These are phyloP conservation scores for Hirsutella minnesotensis DNA, from an alignment of 2,329 filamentous ascomycete species.

Conservation along the genomic window DNA sequence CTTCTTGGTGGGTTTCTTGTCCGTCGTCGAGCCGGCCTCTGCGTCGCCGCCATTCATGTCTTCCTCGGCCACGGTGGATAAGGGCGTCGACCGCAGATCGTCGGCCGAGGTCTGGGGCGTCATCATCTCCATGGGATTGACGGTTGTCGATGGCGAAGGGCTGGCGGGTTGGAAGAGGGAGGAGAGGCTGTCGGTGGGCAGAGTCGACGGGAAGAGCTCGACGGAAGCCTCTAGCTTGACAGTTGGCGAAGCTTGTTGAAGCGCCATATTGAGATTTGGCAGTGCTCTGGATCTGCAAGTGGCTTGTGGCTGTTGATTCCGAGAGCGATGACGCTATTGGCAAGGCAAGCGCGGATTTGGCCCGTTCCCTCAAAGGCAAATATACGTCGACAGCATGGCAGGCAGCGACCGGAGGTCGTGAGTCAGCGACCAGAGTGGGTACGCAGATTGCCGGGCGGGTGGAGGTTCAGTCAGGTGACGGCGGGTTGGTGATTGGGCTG, in stretches of 20 bases:
- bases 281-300: background rate
- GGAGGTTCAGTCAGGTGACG: background rate
- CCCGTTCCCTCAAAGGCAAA: constrained; percentile 7
- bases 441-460: constrained; percentile 1
- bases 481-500: background rate
- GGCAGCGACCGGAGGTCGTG: constrained; percentile 7
- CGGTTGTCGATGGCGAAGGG: constrained; percentile 17
- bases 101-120: constrained; percentile 30
- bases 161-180: constrained; percentile 32
- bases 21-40: constrained; percentile 14
- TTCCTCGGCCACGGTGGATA: constrained; percentile 13
- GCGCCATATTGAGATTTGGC: constrained; percentile 20
- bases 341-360: background rate
- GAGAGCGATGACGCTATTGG: constrained; percentile 2
- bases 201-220: background rate
- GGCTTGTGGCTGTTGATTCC: background rate
- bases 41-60: constrained; percentile 8
- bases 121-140: constrained; percentile 38
- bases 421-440: constrained; percentile 10
- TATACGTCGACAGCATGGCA: constrained; percentile 11
- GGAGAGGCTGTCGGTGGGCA: constrained; percentile 21
- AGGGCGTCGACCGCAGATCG: constrained; percentile 14
- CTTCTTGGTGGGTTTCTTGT: constrained; percentile 79
- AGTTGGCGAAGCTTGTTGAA: constrained; percentile 27
- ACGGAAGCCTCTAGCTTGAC: constrained; percentile 40